Evolutionary conservation across 2,329 filamentous ascomycete species (phyloP), one percentile per base, ranked within the genome.

Genomic region (Bipolaris cookei): DNA sequence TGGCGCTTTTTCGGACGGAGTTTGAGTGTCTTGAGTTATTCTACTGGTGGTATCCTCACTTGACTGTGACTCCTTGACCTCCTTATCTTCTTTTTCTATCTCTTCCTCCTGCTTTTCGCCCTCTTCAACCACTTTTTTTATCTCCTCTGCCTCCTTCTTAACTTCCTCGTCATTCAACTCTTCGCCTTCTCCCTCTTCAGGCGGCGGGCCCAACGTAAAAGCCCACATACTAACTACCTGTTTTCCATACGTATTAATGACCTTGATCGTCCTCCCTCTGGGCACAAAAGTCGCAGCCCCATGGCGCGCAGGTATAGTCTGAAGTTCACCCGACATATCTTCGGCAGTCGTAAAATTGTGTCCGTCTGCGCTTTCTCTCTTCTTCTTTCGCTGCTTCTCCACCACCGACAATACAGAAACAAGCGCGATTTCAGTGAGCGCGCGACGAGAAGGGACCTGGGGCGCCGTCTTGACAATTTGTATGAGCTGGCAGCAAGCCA

Each of bases 191-290:
- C 63, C 74, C 16, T 76, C 70, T 34, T 76, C 73, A 3, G 80
- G 80, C 14, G 80, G 80, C n/a, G 76, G 71, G 8, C 76, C 76
- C 32, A 83, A 62, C 1, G 78, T 78, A 62, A 83, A 82, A 0
- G 79, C 81, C 81, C 81, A 83, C 21, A 78, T 80, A 55, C 80
- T 80, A 21, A 82, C 74, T 8, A 81, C 78, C 68, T 83, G 81
- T 43, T 77, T 78, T n/a, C 80, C 81, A 56, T 80, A 81, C 0
- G 79, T 81, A 54, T 82, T 82, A 54, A 82, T 76, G 39, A 83
- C 79, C 66, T 82, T 82, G 69, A 83, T 81, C 2, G 75, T 77
- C 53, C 79, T 74, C 18, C 80, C 80, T 20, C 77, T 73, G 4
- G 81, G 80, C 54, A 83, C 80, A 55, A 81, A 82, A 1, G 81